phyloP scores from a whole-genome alignment of 2,329 filamentous ascomycete species.

The Orbilia ellipsospora region DNA sequence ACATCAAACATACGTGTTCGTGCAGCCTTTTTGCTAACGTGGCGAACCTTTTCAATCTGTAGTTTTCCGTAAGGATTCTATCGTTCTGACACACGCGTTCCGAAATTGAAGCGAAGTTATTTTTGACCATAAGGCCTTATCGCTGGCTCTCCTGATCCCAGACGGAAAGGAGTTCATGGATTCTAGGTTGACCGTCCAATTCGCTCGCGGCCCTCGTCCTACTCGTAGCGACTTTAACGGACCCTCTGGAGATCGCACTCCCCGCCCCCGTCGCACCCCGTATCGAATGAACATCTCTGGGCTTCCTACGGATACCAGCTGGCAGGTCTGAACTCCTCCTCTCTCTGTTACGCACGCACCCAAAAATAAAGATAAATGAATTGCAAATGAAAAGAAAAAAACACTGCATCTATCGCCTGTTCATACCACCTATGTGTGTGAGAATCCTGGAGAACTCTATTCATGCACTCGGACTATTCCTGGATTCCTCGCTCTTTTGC shows the following conservation, averaged over 20 bases:
- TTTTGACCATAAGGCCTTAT: conserved; percentile 6
- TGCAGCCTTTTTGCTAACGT: background rate
- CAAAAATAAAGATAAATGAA: conserved; percentile 19
- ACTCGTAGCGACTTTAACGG: conserved; percentile 71
- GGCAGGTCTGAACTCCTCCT: conserved; percentile 84
- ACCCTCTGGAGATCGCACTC: conserved; percentile 72
- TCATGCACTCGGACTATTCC: conserved; percentile 44
- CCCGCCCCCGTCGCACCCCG: conserved; percentile 90
- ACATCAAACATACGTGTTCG: too few relatives aligned
- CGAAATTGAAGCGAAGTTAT: background rate
- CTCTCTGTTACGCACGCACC: conserved; percentile 50
- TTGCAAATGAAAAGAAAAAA: conserved; percentile 3
- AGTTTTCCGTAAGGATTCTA: conserved; percentile 72
- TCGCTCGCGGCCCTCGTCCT: conserved; percentile 85
- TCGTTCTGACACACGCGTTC: conserved; percentile 60
- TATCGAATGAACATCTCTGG: conserved; percentile 98
- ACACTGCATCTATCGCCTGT: conserved; percentile 36
- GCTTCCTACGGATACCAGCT: conserved; percentile 98
- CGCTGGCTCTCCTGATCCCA: conserved; percentile 1
- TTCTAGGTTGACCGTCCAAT: conserved; percentile 96
- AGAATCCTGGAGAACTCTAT: conserved; percentile 42
- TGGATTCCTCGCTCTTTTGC: conserved; percentile 52
- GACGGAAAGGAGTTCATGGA: conserved; percentile 99
- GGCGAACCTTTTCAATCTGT: conserved; percentile 52
- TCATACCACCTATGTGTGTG: conserved; percentile 37